Percentiles rank a stretch among this genome's conserved stretches.
phyloP scores from a whole-genome alignment of 495 filamentous ascomycete genomes.

The Amorphotheca resinae region DNA sequence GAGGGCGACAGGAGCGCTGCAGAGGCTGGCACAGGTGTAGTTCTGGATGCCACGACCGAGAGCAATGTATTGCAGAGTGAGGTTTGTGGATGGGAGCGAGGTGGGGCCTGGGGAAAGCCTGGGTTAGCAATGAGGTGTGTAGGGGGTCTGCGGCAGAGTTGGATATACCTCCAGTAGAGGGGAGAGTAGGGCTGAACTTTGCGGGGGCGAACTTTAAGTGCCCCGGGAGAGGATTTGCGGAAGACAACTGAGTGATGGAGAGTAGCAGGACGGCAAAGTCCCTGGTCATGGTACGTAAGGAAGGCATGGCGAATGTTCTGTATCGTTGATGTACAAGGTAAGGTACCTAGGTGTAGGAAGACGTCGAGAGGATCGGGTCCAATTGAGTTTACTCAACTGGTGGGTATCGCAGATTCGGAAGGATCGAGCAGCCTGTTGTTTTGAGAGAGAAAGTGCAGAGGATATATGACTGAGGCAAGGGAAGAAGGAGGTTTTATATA shows the following conservation, averaged over 20 bases:
- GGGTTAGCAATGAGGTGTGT: background rate
- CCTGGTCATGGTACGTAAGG: background rate
- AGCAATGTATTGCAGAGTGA: slow-evolving; percentile 47
- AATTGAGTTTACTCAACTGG: no score
- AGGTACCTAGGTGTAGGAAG: no score
- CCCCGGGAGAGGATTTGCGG: background rate
- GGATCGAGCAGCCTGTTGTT: no score
- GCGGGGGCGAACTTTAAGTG: background rate
- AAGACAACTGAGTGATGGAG: background rate
- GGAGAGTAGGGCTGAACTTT: background rate
- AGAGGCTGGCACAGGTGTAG: slow-evolving; percentile 48
- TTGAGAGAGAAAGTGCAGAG: no score
- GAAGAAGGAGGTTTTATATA: no score
- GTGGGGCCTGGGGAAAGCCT: slow-evolving; percentile 10
- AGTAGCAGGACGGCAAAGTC: background rate
- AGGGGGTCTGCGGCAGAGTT: background rate
- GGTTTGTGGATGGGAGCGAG: slow-evolving; percentile 16
- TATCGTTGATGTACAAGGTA: no score
- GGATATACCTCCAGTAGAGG: background rate
- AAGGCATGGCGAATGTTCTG: slow-evolving; percentile 2
- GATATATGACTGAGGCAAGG: no score
- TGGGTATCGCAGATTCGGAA: no score
- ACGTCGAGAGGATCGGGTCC: no score
- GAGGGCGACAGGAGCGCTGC: slow-evolving; percentile 26
- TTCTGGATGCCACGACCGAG: slow-evolving; percentile 67